A percentile compares a stretch with the other conserved stretches of the same genome.
Evolutionary conservation across 345 rosid genomes (phyloP).

Genomic region (Salix caprea): DNA sequence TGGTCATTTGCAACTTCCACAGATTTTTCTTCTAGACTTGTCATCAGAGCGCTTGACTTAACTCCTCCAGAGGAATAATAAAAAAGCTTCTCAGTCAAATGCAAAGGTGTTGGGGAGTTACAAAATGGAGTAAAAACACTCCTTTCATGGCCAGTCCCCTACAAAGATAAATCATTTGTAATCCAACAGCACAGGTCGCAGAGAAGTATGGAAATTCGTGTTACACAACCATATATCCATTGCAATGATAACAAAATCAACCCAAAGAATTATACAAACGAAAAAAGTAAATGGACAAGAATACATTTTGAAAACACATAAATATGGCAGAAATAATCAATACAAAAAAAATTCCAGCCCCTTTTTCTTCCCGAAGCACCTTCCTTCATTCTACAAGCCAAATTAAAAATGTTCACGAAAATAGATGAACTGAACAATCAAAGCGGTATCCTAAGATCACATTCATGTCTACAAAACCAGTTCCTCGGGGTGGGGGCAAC

Average conservation of each 20-base stretch:
- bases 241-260: neutral
- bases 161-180: conserved; percentile 8
- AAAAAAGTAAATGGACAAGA: too few relatives aligned
- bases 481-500: neutral
- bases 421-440: neutral
- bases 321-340: neutral
- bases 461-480: neutral
- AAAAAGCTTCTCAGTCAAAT: conserved; percentile 41
- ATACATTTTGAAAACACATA: too few relatives aligned
- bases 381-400: neutral
- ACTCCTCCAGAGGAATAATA: conserved; percentile 22
- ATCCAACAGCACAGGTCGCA: conserved; percentile 2
- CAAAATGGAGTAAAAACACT: conserved; percentile 25
- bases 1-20: conserved; percentile 17
- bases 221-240: neutral
- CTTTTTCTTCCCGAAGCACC: neutral
- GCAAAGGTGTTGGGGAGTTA: conserved; percentile 34
- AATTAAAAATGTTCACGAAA: neutral
- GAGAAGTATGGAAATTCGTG: neutral
- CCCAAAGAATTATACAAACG: too few relatives aligned
- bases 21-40: conserved; percentile 14
- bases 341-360: neutral
- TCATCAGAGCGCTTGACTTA: conserved; percentile 9
- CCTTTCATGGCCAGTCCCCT: conserved; percentile 48
- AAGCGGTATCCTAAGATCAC: neutral